Conservation (phyloP, 2,329 filamentous ascomycete genomes). For the Exophiala viscosa region DNA sequence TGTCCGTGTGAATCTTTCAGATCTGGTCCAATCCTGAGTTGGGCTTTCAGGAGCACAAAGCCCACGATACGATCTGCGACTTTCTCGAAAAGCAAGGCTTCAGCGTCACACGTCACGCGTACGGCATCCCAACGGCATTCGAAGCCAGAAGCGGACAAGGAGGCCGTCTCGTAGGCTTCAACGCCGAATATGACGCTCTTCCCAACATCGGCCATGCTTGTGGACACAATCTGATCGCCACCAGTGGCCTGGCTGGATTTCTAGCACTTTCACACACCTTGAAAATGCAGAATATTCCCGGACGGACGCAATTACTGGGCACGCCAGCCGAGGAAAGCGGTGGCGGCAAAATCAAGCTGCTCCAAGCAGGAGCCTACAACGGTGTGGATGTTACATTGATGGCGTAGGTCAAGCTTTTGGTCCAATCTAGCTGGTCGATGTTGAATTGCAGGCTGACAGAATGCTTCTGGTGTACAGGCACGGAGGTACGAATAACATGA, state of each 20-base stretch:
- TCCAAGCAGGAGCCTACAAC: constrained; percentile 44
- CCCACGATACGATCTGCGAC: constrained; percentile 49
- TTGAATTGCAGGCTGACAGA: too few relatives aligned
- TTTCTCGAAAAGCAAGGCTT: constrained; percentile 47
- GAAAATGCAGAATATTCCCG: constrained; percentile 23
- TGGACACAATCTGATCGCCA: constrained; percentile 41
- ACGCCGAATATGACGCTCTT: constrained; percentile 44
- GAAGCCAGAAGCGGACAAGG: constrained; percentile 44
- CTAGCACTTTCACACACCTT: constrained; percentile 34
- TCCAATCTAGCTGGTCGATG: too few relatives aligned
- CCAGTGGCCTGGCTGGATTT: constrained; percentile 36
- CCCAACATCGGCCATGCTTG: constrained; percentile 42
- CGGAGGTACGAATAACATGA: constrained; percentile 6
- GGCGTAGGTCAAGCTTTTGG: constrained; percentile 36
- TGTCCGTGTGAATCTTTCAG: constrained; percentile 7
- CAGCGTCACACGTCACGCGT: constrained; percentile 47
- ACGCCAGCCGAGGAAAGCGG: constrained; percentile 40
- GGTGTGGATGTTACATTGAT: constrained; percentile 43
- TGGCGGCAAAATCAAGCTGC: constrained; percentile 40
- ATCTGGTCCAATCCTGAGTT: constrained; percentile 52
- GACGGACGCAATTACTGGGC: constrained; percentile 36
- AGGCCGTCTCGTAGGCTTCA: constrained; percentile 36
- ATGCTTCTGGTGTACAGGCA: too few relatives aligned
- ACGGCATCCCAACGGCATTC: constrained; percentile 53
- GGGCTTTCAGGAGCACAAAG: constrained; percentile 50